Base-by-base conservation (phyloP, 2,329 filamentous ascomycete genomes). In the Cytospora piceae region DNA sequence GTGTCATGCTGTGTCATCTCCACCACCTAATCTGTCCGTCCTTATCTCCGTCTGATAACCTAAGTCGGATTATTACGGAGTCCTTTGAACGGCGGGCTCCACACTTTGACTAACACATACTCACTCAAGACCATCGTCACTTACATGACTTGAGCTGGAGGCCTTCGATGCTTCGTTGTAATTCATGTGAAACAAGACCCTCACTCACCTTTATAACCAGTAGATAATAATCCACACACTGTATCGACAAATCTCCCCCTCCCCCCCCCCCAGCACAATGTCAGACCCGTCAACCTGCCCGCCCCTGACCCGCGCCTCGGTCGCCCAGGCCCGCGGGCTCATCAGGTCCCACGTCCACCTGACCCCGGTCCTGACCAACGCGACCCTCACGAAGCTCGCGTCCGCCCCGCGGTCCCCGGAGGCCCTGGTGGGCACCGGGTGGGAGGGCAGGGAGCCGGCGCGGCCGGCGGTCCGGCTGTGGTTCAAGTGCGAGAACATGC, bases 401-500 rank as follows among this genome's bases (percentile, higher is more conserved):
- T 96, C 91, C 2, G 89, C 86, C 27, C 86, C 90, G 9, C 88
- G 90, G 69, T 76, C 82, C 0, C 62, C 78, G 2, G 79, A 81
- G 4, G 81, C 84, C 5, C 80, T 90, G 0, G 72, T 76, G 54
- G 84, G 82, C 17, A 90, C 88, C 4, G 77, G 80, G 69, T 88
- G 83, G 80, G 75, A 84, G 70, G 84, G 83, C 7, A 79, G 82
- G 49, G 73, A 32, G 22, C 83, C 88, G 0, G 86, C 90, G 0
- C 79, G 75, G 4, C 93, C 93, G 0, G 85, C 79, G 58, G 80
- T 97, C 49, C 83, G 87, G 15, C 82, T 98, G 61, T 95, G 92
- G 81, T 96, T 98, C 85, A 98, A 98, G 81, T 96, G 93, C 77
- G 94, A 98, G 82, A 97, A 97, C 77, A 81, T 92, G 66, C 95